A percentile compares a stretch with the other conserved stretches of the same genome.
Evolutionary conservation across 2,329 filamentous ascomycete species (phyloP).

Genomic region (Paecilomyces dactylethromorphus): DNA sequence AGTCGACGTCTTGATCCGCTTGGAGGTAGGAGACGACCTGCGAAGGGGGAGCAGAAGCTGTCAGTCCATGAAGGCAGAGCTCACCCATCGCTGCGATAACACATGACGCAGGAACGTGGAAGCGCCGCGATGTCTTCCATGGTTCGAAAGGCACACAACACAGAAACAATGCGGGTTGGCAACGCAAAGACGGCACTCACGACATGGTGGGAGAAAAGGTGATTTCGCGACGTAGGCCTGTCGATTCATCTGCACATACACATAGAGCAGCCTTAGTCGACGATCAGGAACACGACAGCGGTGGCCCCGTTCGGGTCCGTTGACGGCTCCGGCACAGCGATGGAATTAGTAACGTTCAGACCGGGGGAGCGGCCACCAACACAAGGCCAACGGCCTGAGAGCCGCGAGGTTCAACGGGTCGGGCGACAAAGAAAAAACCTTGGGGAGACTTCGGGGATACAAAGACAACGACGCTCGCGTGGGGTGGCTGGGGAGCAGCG

Average conservation of each 20-base stretch:
- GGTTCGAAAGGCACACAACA: conserved; percentile 11
- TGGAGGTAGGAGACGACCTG: conserved; percentile 36
- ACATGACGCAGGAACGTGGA: neutral
- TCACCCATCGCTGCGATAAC: neutral
- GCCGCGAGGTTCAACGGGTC: neutral
- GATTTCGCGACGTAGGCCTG: conserved; percentile 27
- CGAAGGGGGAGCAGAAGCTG: conserved; percentile 6
- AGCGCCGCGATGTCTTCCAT: neutral
- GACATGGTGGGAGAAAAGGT: conserved; percentile 31
- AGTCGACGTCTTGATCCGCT: conserved; percentile 35
- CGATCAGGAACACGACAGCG: conserved; percentile 14
- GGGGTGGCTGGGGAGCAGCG: neutral
- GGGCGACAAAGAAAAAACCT: neutral
- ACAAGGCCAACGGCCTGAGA: neutral
- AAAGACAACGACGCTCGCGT: neutral
- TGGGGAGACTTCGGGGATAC: neutral
- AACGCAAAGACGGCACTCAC: conserved; percentile 23
- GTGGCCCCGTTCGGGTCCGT: neutral
- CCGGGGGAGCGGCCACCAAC: conserved; percentile 1
- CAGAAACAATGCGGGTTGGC: neutral
- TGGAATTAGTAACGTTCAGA: conserved; percentile 7
- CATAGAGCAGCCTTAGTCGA: conserved; percentile 17
- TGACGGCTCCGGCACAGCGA: conserved; percentile 6
- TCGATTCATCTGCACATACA: conserved; percentile 35
- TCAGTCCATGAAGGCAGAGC: neutral